These are phyloP conservation scores for Alternaria novae-zelandiae DNA, from an alignment of 2,329 filamentous ascomycete genomes.

Conservation along the genomic window DNA sequence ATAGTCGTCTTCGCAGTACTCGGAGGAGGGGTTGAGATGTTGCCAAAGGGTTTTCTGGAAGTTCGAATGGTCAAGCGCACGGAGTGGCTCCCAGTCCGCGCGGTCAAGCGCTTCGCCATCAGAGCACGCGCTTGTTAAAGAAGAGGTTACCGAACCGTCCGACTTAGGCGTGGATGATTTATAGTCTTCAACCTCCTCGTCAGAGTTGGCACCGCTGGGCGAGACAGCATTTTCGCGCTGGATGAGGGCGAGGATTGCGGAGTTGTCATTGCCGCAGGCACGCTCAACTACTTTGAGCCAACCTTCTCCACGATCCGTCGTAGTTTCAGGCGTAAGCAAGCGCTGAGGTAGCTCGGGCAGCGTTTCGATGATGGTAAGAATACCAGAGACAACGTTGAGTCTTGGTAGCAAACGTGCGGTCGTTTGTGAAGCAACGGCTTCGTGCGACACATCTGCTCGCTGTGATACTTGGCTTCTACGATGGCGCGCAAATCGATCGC, in stretches of 20 bases:
- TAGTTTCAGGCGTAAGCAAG: not conserved
- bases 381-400: not conserved
- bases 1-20: not conserved
- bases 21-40: constrained; percentile 12
- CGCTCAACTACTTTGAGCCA: not conserved
- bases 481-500: not conserved
- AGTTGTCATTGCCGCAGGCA: not conserved
- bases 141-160: not conserved
- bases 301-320: not conserved
- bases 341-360: not conserved
- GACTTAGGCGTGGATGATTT: not conserved
- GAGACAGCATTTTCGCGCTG: not conserved
- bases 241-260: not conserved
- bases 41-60: constrained; percentile 11
- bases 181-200: not conserved
- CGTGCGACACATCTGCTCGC: not conserved
- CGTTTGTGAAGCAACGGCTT: not conserved
- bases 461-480: too few species aligned
- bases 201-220: not conserved
- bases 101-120: not conserved
- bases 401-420: not conserved
- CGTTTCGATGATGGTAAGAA: not conserved
- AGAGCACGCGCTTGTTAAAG: not conserved
- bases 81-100: not conserved
- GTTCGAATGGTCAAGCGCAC: not conserved